Percentiles rank a stretch among this genome's conserved stretches.
phyloP scores from a whole-genome alignment of 2,329 filamentous ascomycete species.

The Fusarium musae region DNA sequence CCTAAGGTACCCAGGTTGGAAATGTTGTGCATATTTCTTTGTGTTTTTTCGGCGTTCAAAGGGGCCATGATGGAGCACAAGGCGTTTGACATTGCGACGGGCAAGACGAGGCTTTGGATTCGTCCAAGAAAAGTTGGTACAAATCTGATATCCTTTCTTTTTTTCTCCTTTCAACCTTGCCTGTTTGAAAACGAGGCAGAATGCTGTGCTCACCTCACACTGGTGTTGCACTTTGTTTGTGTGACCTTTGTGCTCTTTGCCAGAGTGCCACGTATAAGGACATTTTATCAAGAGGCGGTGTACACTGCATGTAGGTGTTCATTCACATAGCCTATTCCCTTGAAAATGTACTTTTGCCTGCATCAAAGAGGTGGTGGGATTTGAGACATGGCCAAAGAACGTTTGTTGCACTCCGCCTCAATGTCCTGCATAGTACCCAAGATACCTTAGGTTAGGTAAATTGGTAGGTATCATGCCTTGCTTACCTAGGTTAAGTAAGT shows the following conservation, averaged over 20 bases:
- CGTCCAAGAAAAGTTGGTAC: neutral
- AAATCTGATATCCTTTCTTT: neutral
- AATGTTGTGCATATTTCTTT: neutral
- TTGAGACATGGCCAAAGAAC: neutral
- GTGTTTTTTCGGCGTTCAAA: conserved; percentile 26
- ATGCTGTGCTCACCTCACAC: neutral
- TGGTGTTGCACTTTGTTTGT: conserved; percentile 5
- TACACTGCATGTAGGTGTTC: neutral
- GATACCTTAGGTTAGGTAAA: neutral
- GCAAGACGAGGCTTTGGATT: neutral
- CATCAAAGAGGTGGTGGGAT: neutral
- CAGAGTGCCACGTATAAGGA: conserved; percentile 8
- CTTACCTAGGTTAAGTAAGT: neutral
- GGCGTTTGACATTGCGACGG: conserved; percentile 20
- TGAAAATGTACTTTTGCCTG: neutral
- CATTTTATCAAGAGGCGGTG: neutral
- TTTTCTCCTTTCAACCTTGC: neutral
- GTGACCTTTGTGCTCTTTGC: neutral
- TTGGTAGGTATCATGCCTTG: neutral
- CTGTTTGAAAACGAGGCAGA: conserved; percentile 9
- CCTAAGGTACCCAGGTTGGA: too few relatives aligned
- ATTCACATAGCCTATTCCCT: neutral
- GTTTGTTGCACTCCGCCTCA: neutral
- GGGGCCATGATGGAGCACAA: neutral
- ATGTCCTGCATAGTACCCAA: neutral